Percentiles rank a stretch among this genome's conserved stretches.
Conservation (phyloP, 164 flowering plant species). For the Stephania yunnanensis region DNA sequence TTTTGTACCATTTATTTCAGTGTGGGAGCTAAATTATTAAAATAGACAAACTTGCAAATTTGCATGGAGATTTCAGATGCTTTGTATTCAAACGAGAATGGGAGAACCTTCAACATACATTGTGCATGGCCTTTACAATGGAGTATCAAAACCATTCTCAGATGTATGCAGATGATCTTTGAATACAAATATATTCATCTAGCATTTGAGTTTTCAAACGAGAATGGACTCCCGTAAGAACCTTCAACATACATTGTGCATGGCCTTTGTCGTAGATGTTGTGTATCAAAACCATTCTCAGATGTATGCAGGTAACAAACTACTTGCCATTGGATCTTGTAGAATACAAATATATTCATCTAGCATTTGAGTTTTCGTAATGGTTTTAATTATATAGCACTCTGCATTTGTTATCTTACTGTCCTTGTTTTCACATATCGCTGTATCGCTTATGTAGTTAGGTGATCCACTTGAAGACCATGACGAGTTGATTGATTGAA, state of each 20-base stretch:
- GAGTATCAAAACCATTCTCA: constrained; percentile 83
- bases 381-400: neutral
- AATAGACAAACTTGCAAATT: constrained; percentile 79
- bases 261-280: constrained; percentile 92
- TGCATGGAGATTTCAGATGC: constrained; percentile 67
- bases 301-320: constrained; percentile 78
- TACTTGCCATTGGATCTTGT: neutral
- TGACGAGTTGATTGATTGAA: constrained; percentile 63
- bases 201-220: too few species aligned
- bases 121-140: constrained; percentile 81
- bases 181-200: too few species aligned
- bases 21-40: neutral
- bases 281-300: constrained; percentile 87
- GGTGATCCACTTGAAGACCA: constrained; percentile 50
- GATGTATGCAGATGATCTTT: constrained; percentile 98
- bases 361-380: neutral
- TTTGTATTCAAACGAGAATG: constrained; percentile 52
- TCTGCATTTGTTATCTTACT: neutral
- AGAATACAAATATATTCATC: neutral
- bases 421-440: constrained; percentile 44
- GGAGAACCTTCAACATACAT: constrained; percentile 73
- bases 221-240: constrained; percentile 35
- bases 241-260: constrained; percentile 73
- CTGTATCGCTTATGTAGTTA: constrained; percentile 67
- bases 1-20: neutral